These are phyloP conservation scores for Nicotiana benthamiana DNA, from an alignment of 257 asterid species.

Conservation along the genomic window DNA sequence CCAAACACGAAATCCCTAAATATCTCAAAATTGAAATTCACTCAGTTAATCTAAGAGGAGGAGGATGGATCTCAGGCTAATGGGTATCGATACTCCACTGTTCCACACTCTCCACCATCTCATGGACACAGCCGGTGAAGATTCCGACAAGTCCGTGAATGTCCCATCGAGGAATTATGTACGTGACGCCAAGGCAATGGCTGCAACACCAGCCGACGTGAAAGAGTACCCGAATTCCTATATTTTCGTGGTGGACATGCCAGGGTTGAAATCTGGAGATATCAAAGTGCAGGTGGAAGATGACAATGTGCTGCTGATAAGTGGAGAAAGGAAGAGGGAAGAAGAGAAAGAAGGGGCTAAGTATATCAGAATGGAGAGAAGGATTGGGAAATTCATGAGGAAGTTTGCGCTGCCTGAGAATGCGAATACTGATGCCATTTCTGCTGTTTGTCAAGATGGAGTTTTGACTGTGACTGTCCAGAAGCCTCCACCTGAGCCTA, in stretches of 20 bases:
- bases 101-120: constrained; percentile 21
- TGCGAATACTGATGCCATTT: constrained; percentile 18
- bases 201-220: constrained; percentile 42
- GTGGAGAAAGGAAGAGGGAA: constrained; percentile 35
- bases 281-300: constrained; percentile 36
- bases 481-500: neutral
- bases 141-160: constrained; percentile 7
- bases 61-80: constrained; percentile 21
- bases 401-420: constrained; percentile 40
- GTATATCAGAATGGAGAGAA: constrained; percentile 37
- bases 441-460: constrained; percentile 36
- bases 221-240: constrained; percentile 28
- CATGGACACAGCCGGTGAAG: constrained; percentile 22
- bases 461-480: constrained; percentile 29
- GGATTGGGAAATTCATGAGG: constrained; percentile 39
- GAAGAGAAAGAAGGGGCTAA: constrained; percentile 31
- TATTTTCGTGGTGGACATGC: constrained; percentile 39
- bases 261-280: constrained; percentile 34
- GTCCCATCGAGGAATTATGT: constrained; percentile 22
- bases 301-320: constrained; percentile 17
- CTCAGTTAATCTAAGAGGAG: neutral
- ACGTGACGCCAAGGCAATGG: constrained; percentile 36
- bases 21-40: neutral
- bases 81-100: constrained; percentile 13
- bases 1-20: too few species aligned